Percentiles rank a stretch among this genome's conserved stretches.
Evolutionary conservation across 1,284 basidiomycete genomes (phyloP).

Genomic region (Ustilago tritici): DNA sequence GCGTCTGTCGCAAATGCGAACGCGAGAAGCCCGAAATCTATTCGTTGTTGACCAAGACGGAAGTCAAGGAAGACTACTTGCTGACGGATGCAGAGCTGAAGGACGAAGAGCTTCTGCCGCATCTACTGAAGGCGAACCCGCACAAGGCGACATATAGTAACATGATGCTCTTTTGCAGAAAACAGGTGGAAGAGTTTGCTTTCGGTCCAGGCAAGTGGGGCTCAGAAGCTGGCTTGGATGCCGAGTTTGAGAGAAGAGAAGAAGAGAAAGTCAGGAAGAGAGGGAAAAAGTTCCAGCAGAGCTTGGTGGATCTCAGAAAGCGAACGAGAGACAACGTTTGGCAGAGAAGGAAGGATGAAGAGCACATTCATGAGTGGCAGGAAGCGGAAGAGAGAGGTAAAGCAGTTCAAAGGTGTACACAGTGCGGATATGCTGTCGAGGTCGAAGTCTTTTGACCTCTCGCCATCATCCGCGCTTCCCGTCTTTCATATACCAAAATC

Average conservation of each 20-base stretch:
- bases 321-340: conserved; percentile 64
- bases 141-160: conserved; percentile 96
- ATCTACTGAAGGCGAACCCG: conserved; percentile 94
- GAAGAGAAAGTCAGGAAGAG: conserved; percentile 89
- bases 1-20: conserved; percentile 88
- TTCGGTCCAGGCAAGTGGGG: conserved; percentile 92
- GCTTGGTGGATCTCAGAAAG: conserved; percentile 59
- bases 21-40: conserved; percentile 83
- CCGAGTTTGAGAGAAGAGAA: conserved; percentile 84
- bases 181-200: conserved; percentile 94
- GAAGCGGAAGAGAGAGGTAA: conserved; percentile 42
- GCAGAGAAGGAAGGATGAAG: conserved; percentile 61
- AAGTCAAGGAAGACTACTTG: conserved; percentile 85
- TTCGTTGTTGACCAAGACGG: conserved; percentile 95
- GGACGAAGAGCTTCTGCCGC: conserved; percentile 90
- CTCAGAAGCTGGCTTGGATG: conserved; percentile 87
- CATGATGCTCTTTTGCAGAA: conserved; percentile 98
- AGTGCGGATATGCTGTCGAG: conserved; percentile 58
- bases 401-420: conserved; percentile 47
- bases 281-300: conserved; percentile 78
- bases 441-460: conserved; percentile 53
- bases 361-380: conserved; percentile 63
- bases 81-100: conserved; percentile 94
- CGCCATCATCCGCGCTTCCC: neutral
- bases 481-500: neutral